Base-by-base conservation (phyloP, 2,329 filamentous ascomycete genomes). In the Elsinoe ampelina region DNA sequence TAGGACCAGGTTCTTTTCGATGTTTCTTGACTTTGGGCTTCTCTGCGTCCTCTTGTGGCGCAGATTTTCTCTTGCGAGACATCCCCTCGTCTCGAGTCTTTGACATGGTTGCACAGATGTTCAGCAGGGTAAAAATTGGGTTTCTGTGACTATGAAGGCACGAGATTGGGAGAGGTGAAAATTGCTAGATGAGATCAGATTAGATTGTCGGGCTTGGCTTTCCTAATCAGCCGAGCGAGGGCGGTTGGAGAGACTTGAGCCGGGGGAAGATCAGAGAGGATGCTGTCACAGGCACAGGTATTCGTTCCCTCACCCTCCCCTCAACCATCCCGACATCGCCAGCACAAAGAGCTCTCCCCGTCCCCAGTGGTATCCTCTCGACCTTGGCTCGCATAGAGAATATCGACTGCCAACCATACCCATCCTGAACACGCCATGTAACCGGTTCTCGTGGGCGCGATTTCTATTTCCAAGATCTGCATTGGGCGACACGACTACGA, bases 21-120 rank as follows among this genome's bases (percentile, higher is more conserved):
- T 35, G 20, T 45, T 52, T 58, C 36, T 58, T 58, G 5, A 43
- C 34, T 17, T 38, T 56, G 35, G 57, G 58, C 3, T 59, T 52
- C n/a, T 35, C 42, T 5, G 6, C 20, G 3, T 51, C 36, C 8
- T 52, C 35, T 42, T 43, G 54, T n/a, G 20, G 7, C 20, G 17
- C 22, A 41, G 43, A 43, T 36, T 57, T 57, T 35, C 47, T 39
- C 35, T 58, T 54, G 15, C 42, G 39, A 34, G 39, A 47, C 15
- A 48, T 45, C 3, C 10, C 15, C 26, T 38, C 30, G 8, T 56
- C 42, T 12, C 36, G 22, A 11, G 39, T 15, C 19, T 48, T 56
- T 10, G 54, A 56, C 54, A 56, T 56, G 13, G n/a, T 15, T 22
- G 52, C 12, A 30, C 38, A 13, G 17, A 12, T 1, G n/a, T 41